Evolutionary conservation across 257 asterid genomes (phyloP), one percentile per base, ranked within the genome.

Genomic region (Nicotiana sylvestris): DNA sequence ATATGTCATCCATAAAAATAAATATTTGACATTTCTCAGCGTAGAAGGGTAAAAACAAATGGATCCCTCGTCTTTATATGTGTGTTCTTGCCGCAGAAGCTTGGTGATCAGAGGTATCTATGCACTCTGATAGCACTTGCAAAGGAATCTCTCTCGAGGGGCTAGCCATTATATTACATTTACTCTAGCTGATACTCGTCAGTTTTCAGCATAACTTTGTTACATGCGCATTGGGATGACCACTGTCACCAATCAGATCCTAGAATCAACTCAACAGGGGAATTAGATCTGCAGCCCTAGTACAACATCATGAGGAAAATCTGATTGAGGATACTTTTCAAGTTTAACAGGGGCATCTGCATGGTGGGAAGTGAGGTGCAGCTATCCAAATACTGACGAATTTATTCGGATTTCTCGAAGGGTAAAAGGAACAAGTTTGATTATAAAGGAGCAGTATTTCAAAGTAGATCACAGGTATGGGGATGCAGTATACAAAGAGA

Each of bases 61-160:
- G 15, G 80, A 49, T 74, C 21, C 80, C 27, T 74, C 25, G 79
- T 46, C 51, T 29, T 21, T 72, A 6, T 72, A 25, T 72, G 25
- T 1, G 25, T 1, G 15, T 7, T 27, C 27, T 74, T 25, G 51
- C 39, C 15, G 62, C 80, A 46, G 80, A 74, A 74, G 25, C 16
- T 43, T 43, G 21, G 60, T 3, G 16, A 51, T 70, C 60, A 21
- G 12, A 21, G 21, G 60, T 27, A 35, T 43, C 57, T 43, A 72
- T 72, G 78, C 78, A 25, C 60, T 74, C 62, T 74, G 39, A 74
- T 27, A 74, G 51, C 62, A 74, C 43, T 74, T 13, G 80, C 35
- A 29, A 15, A 30, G 62, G 80, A 16, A 49, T 27, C 80, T 49
- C 80, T 27, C 64, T 13, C 64, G 39, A 27, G 21, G 80, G 43